Conservation (phyloP, 1,284 basidiomycete species). For the Ustilago trichophora region DNA sequence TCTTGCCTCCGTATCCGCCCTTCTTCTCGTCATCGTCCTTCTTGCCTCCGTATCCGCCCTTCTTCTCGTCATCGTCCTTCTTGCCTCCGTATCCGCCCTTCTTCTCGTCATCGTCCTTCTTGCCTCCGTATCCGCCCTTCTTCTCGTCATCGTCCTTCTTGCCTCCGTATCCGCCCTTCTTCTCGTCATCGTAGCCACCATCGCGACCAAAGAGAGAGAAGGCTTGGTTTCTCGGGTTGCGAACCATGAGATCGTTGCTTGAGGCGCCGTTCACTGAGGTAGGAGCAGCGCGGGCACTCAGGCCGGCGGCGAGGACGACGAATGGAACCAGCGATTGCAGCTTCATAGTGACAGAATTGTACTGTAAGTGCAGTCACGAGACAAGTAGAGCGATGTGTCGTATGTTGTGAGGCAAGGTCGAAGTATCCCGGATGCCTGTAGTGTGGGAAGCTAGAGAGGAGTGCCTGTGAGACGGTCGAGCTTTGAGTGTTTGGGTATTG, state of each 20-base stretch:
- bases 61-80: not conserved
- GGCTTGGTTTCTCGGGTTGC: not conserved
- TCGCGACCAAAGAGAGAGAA: conserved; percentile 11
- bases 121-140: conserved; percentile 6
- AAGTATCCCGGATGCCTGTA: too few species aligned
- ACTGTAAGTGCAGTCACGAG: too few species aligned
- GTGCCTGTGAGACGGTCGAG: not conserved
- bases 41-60: not conserved
- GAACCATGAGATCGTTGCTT: conserved; percentile 12
- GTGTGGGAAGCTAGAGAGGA: not conserved
- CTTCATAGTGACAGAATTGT: conserved; percentile 19
- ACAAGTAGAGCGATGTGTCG: too few species aligned
- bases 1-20: not conserved
- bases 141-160: conserved; percentile 14
- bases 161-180: not conserved
- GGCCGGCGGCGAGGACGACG: conserved; percentile 25
- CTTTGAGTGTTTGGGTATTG: too few species aligned
- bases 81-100: not conserved
- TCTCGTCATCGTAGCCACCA: conserved; percentile 8
- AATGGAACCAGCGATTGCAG: conserved; percentile 27
- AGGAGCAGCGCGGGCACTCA: conserved; percentile 32
- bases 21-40: not conserved
- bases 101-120: conserved; percentile 6
- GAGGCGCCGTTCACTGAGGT: not conserved
- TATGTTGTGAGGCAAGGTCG: too few species aligned